Conservation (phyloP, 2,329 filamentous ascomycete genomes). For the Hypoxylon rubiginosum region DNA sequence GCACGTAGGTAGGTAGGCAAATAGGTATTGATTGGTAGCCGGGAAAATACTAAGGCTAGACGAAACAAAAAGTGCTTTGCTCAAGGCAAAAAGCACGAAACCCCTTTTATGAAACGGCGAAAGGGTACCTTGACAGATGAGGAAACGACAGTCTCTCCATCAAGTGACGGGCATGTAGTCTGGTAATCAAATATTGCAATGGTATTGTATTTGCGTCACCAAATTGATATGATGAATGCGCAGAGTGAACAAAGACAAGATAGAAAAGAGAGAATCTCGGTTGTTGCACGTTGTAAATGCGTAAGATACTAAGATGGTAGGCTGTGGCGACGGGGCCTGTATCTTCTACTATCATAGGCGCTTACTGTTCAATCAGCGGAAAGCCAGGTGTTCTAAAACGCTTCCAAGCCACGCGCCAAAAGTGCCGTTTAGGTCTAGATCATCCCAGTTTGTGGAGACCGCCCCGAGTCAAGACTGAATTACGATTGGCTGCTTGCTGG, state of each 20-base stretch:
- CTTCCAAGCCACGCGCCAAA: conserved; percentile 33
- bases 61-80: not conserved
- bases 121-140: conserved; percentile 27
- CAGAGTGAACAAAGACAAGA: conserved; percentile 1
- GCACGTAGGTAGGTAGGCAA: conserved; percentile 4
- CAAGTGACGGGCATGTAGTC: conserved; percentile 14
- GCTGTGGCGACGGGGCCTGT: conserved; percentile 34
- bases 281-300: not conserved
- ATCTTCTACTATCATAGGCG: conserved; percentile 8
- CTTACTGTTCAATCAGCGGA: conserved; percentile 23
- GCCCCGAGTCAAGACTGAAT: conserved; percentile 11
- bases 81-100: conserved; percentile 20
- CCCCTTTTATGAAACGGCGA: conserved; percentile 39
- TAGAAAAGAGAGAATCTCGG: conserved; percentile 11
- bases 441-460: conserved; percentile 24
- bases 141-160: conserved; percentile 23
- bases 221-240: conserved; percentile 5
- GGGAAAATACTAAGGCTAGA: not conserved
- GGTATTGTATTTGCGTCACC: conserved; percentile 13
- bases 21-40: not conserved
- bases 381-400: conserved; percentile 42
- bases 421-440: conserved; percentile 18
- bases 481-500: conserved; percentile 22
- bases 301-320: conserved; percentile 2
- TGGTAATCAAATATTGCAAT: conserved; percentile 20